A percentile compares a stretch with the other conserved stretches of the same genome.
phyloP scores from a whole-genome alignment of 805 yeast species.

The Candida nanaspora region DNA sequence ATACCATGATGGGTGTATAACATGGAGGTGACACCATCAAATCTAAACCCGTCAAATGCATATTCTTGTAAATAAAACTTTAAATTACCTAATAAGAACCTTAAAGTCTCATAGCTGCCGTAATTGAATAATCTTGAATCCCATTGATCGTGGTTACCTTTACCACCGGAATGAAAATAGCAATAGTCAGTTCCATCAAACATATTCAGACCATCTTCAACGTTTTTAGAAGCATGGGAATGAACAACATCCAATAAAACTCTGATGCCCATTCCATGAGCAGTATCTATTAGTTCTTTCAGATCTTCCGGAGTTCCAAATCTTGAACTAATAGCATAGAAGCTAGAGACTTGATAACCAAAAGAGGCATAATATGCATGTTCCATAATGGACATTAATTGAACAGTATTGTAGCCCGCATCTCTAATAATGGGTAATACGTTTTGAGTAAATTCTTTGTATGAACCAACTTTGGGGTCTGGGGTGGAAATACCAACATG shows the following conservation, averaged over 20 bases:
- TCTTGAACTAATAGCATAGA: slow-evolving; percentile 84
- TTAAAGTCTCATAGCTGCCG: slow-evolving; percentile 82
- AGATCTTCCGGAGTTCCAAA: slow-evolving; percentile 94
- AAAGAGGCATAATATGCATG: slow-evolving; percentile 97
- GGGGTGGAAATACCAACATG: slow-evolving; percentile 94
- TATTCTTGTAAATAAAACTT: slow-evolving; percentile 78
- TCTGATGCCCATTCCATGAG: slow-evolving; percentile 80
- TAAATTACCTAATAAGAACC: slow-evolving; percentile 79
- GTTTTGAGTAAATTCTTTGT: slow-evolving; percentile 74
- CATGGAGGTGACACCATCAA: slow-evolving; percentile 96
- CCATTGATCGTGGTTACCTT: slow-evolving; percentile 90
- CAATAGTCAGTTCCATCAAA: slow-evolving; percentile 96
- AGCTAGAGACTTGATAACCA: slow-evolving; percentile 94
- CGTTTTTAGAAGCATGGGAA: slow-evolving; percentile 93
- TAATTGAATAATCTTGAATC: slow-evolving; percentile 93
- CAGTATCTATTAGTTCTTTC: slow-evolving; percentile 83
- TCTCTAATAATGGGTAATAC: slow-evolving; percentile 78
- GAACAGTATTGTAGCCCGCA: slow-evolving; percentile 88
- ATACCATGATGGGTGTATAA: slow-evolving; percentile 88
- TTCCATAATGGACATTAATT: slow-evolving; percentile 97
- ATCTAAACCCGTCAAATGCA: slow-evolving; percentile 90
- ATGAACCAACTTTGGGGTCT: slow-evolving; percentile 77
- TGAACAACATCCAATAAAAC: slow-evolving; percentile 91
- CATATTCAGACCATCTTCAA: slow-evolving; percentile 84
- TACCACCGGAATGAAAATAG: slow-evolving; percentile 81